Evolutionary conservation across 2,329 filamentous ascomycete genomes (phyloP).

Genomic region (Purpureocillium lavendulum): DNA sequence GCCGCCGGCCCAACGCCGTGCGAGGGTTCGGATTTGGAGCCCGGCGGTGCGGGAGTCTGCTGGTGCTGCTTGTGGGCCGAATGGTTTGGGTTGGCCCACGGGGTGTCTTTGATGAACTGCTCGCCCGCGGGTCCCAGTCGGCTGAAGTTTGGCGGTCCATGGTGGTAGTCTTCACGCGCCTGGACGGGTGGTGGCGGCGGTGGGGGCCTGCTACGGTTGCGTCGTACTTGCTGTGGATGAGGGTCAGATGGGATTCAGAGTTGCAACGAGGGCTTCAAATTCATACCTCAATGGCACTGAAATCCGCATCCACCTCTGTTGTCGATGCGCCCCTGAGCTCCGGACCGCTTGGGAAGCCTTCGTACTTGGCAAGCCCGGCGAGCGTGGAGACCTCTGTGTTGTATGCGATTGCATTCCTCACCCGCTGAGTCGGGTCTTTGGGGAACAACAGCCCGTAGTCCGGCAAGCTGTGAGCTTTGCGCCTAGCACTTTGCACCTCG

Average conservation of each 20-base stretch:
- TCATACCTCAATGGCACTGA: conserved; percentile 76
- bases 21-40: conserved; percentile 8
- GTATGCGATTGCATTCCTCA: conserved; percentile 81
- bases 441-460: conserved; percentile 80
- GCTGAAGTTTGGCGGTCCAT: conserved; percentile 34
- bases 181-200: conserved; percentile 15
- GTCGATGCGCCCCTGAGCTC: conserved; percentile 64
- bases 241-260: conserved; percentile 10
- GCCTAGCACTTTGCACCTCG: conserved; percentile 81
- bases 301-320: conserved; percentile 74
- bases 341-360: conserved; percentile 94
- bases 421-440: conserved; percentile 64
- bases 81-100: conserved; percentile 87
- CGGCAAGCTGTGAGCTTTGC: conserved; percentile 70
- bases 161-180: conserved; percentile 34
- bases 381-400: conserved; percentile 91
- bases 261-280: conserved; percentile 2
- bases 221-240: conserved; percentile 22
- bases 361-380: conserved; percentile 85
- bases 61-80: conserved; percentile 51
- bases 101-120: conserved; percentile 80
- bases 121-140: conserved; percentile 63
- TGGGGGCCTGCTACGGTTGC: conserved; percentile 27
- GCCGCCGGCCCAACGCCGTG: conserved; percentile 11
- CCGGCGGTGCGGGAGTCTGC: conserved; percentile 20